A percentile compares a stretch with the other conserved stretches of the same genome.
Conservation (phyloP, 1,139 yeast genomes). For the Yamadazyma siamensis region DNA sequence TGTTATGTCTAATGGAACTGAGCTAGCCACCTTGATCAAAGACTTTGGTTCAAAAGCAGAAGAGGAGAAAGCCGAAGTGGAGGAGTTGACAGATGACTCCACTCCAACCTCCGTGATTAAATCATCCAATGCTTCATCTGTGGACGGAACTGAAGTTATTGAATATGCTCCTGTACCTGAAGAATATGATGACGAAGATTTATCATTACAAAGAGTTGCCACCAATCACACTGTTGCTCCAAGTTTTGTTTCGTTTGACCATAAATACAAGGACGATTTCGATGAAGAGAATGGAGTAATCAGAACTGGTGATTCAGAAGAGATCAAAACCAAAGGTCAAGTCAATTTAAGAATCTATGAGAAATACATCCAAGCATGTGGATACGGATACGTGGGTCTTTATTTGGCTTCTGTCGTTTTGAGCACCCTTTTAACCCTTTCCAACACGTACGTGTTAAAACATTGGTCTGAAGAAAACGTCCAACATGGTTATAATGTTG, state of each 20-base stretch:
- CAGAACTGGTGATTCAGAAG: slow-evolving; percentile 27
- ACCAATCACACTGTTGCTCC: slow-evolving; percentile 16
- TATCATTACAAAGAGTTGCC: slow-evolving; percentile 7
- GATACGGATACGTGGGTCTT: slow-evolving; percentile 22
- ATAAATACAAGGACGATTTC: slow-evolving; percentile 17
- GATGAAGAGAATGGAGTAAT: slow-evolving; percentile 14
- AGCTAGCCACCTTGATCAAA: slow-evolving; percentile 21
- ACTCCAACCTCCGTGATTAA: not conserved
- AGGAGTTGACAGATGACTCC: slow-evolving; percentile 9
- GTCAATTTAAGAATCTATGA: slow-evolving; percentile 31
- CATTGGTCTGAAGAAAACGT: slow-evolving; percentile 37
- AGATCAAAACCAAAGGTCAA: slow-evolving; percentile 27
- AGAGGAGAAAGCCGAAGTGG: slow-evolving; percentile 10
- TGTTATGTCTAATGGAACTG: slow-evolving; percentile 19
- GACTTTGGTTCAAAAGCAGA: slow-evolving; percentile 22
- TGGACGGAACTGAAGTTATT: slow-evolving; percentile 6
- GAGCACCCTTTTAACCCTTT: slow-evolving; percentile 20
- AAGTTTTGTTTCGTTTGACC: slow-evolving; percentile 22
- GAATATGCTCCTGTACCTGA: slow-evolving; percentile 6
- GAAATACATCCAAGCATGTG: slow-evolving; percentile 36
- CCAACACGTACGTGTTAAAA: slow-evolving; percentile 33
- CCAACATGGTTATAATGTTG: slow-evolving; percentile 20
- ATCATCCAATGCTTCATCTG: slow-evolving; percentile 1
- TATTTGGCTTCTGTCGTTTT: slow-evolving; percentile 22
- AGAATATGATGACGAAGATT: slow-evolving; percentile 3